phyloP scores from a whole-genome alignment of 306 rosid species.

The Arachis stenosperma region DNA sequence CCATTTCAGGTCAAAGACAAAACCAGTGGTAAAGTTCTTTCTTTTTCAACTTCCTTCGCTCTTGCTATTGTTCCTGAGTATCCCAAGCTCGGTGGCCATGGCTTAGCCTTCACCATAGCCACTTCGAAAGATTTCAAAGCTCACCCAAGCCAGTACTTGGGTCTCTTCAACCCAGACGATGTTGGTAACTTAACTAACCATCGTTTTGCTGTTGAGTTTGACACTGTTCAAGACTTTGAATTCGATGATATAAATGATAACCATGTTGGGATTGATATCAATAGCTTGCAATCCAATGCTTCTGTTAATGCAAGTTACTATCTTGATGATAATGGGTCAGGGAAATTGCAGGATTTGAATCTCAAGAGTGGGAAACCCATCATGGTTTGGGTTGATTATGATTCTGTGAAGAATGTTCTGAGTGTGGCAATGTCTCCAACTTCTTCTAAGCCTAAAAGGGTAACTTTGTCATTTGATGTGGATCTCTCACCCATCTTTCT shows the following conservation, averaged over 20 bases:
- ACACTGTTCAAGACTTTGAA: conserved; percentile 84
- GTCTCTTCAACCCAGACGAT: conserved; percentile 64
- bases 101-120: conserved; percentile 70
- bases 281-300: conserved; percentile 59
- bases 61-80: conserved; percentile 73
- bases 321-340: conserved; percentile 39
- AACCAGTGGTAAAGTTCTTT: conserved; percentile 55
- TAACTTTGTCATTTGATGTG: conserved; percentile 53
- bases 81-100: conserved; percentile 88
- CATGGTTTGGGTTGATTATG: conserved; percentile 80
- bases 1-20: conserved; percentile 67
- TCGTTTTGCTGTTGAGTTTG: conserved; percentile 81
- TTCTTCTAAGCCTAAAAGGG: conserved; percentile 62
- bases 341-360: conserved; percentile 38
- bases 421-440: conserved; percentile 59
- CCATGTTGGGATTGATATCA: conserved; percentile 77
- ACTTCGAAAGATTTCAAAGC: conserved; percentile 57
- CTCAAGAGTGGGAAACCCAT: conserved; percentile 63
- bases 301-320: conserved; percentile 56
- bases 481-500: conserved; percentile 61
- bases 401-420: conserved; percentile 42
- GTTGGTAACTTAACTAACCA: conserved; percentile 67
- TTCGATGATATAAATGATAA: conserved; percentile 82
- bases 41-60: conserved; percentile 76
- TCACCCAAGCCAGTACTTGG: conserved; percentile 80